Percentiles rank a stretch among this genome's conserved stretches.
phyloP scores from a whole-genome alignment of 495 filamentous ascomycete genomes.

The Aspergillus funiculosus region DNA sequence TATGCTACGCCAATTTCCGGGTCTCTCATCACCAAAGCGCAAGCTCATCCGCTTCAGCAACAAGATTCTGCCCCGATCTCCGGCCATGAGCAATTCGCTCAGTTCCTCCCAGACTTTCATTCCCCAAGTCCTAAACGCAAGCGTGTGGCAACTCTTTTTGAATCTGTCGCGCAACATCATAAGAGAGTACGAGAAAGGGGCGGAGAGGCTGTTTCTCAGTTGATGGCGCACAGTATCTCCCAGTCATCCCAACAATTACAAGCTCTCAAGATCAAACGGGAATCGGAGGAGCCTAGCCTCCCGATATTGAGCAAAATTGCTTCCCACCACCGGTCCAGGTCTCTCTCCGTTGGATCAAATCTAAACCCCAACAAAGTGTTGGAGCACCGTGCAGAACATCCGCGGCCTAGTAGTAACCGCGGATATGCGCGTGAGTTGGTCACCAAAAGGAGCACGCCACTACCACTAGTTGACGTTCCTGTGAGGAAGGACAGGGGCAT shows the following conservation, averaged over 20 bases:
- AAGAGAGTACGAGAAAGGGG: conserved; percentile 49
- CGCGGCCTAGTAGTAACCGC: conserved; percentile 22
- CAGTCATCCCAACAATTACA: conserved; percentile 34
- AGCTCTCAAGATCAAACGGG: conserved; percentile 34
- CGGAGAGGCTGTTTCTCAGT: conserved; percentile 50
- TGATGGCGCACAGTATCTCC: conserved; percentile 44
- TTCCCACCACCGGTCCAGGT: conserved; percentile 32
- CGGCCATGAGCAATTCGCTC: conserved; percentile 23
- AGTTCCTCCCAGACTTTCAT: conserved; percentile 39
- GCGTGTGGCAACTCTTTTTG: conserved; percentile 51
- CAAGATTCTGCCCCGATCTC: conserved; percentile 17
- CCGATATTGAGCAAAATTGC: conserved; percentile 31
- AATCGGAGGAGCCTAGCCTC: conserved; percentile 35
- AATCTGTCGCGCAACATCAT: conserved; percentile 53
- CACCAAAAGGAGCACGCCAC: conserved; percentile 23
- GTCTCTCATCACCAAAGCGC: conserved; percentile 30
- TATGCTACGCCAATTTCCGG: conserved; percentile 39
- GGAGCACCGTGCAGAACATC: conserved; percentile 14
- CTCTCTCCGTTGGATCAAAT: conserved; percentile 35
- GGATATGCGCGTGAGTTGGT: conserved; percentile 12
- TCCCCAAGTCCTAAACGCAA: conserved; percentile 50
- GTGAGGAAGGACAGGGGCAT: conserved; percentile 15
- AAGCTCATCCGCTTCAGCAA: conserved; percentile 29
- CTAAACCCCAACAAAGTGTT: conserved; percentile 23
- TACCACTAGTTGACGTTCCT: conserved; percentile 24